Conservation (phyloP, 192 early-diverging fungal species). For the Gonapodya prolifera region DNA sequence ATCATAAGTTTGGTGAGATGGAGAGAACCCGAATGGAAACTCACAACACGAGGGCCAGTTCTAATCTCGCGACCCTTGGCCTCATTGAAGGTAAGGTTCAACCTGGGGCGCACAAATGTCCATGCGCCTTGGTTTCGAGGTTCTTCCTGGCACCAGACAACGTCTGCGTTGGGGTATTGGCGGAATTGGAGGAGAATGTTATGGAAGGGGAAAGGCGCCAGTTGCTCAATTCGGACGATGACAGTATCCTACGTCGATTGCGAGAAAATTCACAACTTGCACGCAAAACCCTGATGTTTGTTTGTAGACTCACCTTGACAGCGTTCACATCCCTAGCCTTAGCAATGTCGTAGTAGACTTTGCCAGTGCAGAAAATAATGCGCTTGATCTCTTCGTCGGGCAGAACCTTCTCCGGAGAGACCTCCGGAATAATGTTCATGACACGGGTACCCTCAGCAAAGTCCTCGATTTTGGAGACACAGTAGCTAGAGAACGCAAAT, state of each 20-base stretch:
- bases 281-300: not conserved
- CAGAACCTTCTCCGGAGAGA: slow-evolving; percentile 37
- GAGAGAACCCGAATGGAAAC: too few species aligned
- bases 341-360: slow-evolving; percentile 90
- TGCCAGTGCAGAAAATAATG: slow-evolving; percentile 89
- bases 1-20: too few species aligned
- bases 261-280: not conserved
- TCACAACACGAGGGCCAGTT: slow-evolving; percentile 13
- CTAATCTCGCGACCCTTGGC: slow-evolving; percentile 54
- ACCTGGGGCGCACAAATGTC: slow-evolving; percentile 73
- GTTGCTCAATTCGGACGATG: slow-evolving; percentile 89
- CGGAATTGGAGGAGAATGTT: slow-evolving; percentile 71
- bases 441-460: not conserved
- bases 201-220: slow-evolving; percentile 93
- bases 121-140: slow-evolving; percentile 88
- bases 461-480: not conserved
- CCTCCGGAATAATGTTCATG: not conserved
- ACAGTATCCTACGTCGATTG: slow-evolving; percentile 59
- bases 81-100: slow-evolving; percentile 65
- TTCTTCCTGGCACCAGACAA: slow-evolving; percentile 95
- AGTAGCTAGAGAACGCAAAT: too few species aligned
- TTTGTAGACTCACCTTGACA: slow-evolving; percentile 24
- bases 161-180: slow-evolving; percentile 81
- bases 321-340: slow-evolving; percentile 86
- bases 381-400: slow-evolving; percentile 83